Conservation (phyloP, 768 basidiomycete species). For the Asterophora parasitica region DNA sequence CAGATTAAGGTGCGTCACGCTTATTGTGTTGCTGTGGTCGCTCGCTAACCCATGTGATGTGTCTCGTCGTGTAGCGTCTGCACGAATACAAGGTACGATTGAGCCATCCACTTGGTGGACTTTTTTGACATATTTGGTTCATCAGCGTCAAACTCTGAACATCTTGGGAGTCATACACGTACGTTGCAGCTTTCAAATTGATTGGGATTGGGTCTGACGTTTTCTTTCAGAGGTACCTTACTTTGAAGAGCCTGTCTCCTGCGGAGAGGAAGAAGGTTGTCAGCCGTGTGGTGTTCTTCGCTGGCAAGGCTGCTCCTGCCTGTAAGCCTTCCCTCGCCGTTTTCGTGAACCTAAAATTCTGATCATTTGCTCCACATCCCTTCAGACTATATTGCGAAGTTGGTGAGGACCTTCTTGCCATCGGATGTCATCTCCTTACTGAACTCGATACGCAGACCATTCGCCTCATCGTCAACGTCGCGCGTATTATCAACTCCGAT, state of each 20-base stretch:
- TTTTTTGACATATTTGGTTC: neutral
- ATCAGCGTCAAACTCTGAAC: constrained; percentile 87
- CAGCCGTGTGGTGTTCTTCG: constrained; percentile 93
- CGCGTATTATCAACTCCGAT: constrained; percentile 75
- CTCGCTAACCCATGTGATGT: neutral
- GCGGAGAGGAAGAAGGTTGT: constrained; percentile 78
- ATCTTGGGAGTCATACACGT: constrained; percentile 88
- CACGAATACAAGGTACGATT: constrained; percentile 82
- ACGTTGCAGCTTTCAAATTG: constrained; percentile 19
- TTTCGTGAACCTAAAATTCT: neutral
- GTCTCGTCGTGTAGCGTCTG: constrained; percentile 49
- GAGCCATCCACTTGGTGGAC: neutral
- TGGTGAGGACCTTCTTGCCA: constrained; percentile 36
- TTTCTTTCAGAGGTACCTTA: constrained; percentile 64
- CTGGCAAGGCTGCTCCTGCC: constrained; percentile 94
- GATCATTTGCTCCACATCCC: constrained; percentile 5
- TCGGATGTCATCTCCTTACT: neutral
- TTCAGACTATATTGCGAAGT: constrained; percentile 86
- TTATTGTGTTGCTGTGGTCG: neutral
- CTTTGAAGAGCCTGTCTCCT: constrained; percentile 72
- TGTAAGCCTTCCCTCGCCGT: constrained; percentile 40
- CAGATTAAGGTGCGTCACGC: constrained; percentile 64
- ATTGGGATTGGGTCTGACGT: neutral
- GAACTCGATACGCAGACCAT: constrained; percentile 56
- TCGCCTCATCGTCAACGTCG: constrained; percentile 89